These are phyloP conservation scores for Hymenoscyphus albidus DNA, from an alignment of 2,329 filamentous ascomycete genomes.

Conservation along the genomic window DNA sequence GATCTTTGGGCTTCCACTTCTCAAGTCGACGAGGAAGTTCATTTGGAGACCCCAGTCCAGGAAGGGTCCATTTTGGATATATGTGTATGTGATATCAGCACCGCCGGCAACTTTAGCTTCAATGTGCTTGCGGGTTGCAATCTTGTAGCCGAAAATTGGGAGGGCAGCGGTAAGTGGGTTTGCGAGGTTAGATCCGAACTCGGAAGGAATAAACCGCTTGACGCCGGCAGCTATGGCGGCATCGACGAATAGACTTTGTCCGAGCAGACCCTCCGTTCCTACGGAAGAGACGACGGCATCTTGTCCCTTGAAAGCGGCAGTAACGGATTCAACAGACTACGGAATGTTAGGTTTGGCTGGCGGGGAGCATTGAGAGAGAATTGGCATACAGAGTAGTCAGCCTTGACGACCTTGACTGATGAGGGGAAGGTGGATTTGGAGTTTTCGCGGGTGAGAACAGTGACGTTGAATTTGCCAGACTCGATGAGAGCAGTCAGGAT, in stretches of 20 bases:
- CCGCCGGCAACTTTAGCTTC: conserved; percentile 38
- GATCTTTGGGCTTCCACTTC: conserved; percentile 41
- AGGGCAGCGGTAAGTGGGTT: conserved; percentile 39
- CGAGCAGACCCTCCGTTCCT: conserved; percentile 30
- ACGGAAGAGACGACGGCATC: conserved; percentile 56
- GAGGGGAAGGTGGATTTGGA: conserved; percentile 27
- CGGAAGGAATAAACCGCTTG: conserved; percentile 58
- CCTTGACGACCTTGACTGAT: conserved; percentile 41
- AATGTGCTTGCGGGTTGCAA: conserved; percentile 40
- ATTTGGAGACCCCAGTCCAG: conserved; percentile 52
- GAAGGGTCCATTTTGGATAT: conserved; percentile 51
- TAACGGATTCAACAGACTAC: conserved; percentile 39
- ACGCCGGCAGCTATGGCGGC: conserved; percentile 56
- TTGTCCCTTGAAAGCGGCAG: conserved; percentile 48
- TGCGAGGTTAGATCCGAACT: conserved; percentile 47
- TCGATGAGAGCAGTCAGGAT: conserved; percentile 26
- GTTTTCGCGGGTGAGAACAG: conserved; percentile 44
- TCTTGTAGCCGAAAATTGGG: conserved; percentile 51
- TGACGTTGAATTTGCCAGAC: conserved; percentile 41
- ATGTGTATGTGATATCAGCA: conserved; percentile 48
- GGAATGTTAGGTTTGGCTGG: background rate
- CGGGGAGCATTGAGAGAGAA: background rate
- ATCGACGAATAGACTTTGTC: conserved; percentile 51
- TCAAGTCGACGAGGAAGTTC: conserved; percentile 44
- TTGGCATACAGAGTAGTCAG: conserved; percentile 39